These are phyloP conservation scores for Lactarius deliciosus DNA, from an alignment of 768 basidiomycete genomes.

Conservation along the genomic window DNA sequence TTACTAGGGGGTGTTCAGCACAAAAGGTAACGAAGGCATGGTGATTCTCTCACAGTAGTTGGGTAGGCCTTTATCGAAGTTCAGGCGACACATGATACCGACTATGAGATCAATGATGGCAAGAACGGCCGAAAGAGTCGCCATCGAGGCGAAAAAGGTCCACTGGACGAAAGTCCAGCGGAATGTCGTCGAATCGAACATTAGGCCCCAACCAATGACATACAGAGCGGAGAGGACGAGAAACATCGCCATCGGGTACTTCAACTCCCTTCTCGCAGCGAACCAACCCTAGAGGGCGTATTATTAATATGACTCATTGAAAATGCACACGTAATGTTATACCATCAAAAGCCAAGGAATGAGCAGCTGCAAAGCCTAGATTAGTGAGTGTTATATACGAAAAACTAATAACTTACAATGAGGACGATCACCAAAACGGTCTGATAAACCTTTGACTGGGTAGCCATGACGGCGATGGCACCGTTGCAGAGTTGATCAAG, in stretches of 20 bases:
- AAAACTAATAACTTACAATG: slow-evolving; percentile 46
- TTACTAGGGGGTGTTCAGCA: slow-evolving; percentile 43
- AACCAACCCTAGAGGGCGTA: slow-evolving; percentile 62
- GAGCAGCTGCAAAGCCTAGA: slow-evolving; percentile 46
- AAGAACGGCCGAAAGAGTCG: slow-evolving; percentile 55
- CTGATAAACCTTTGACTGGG: slow-evolving; percentile 50
- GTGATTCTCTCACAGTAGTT: slow-evolving; percentile 54
- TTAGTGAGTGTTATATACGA: slow-evolving; percentile 11
- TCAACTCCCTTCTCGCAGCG: slow-evolving; percentile 65
- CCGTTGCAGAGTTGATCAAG: slow-evolving; percentile 73
- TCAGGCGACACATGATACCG: slow-evolving; percentile 65
- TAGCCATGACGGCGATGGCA: slow-evolving; percentile 53
- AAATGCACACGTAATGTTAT: slow-evolving; percentile 27
- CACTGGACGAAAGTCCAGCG: slow-evolving; percentile 74
- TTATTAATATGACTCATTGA: slow-evolving; percentile 13
- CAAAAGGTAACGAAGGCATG: slow-evolving; percentile 9
- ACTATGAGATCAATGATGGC: slow-evolving; percentile 55
- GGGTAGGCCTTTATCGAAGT: slow-evolving; percentile 75
- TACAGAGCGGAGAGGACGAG: slow-evolving; percentile 59
- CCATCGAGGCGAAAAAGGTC: slow-evolving; percentile 70
- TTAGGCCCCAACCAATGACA: slow-evolving; percentile 65
- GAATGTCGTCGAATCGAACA: slow-evolving; percentile 73
- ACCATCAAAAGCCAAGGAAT: slow-evolving; percentile 69
- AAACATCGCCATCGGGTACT: slow-evolving; percentile 60
- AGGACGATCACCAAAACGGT: slow-evolving; percentile 55